Base-by-base conservation (phyloP, 139 green algal species). In the Micractinium conductrix region DNA sequence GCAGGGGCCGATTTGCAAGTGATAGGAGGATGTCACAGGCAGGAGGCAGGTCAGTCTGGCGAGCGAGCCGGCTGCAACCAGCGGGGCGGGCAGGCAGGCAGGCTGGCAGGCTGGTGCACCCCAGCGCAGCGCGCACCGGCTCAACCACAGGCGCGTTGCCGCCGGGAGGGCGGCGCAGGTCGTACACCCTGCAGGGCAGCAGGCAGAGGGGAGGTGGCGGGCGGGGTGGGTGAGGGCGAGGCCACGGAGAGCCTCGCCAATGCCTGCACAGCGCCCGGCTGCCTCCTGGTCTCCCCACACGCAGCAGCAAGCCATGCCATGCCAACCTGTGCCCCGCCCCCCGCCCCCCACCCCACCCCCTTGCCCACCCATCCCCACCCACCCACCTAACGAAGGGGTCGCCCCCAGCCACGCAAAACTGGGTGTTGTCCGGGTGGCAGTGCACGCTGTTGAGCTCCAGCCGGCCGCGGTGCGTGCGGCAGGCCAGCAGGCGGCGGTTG, bases 351-450 rank as follows among this genome's bases (percentile, higher is more conserved):
- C 30, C 65, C 19, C 65, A 1, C 33, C 65, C 33, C 33, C 65
- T 12, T 33, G 33, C 65, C 67, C 0, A 35, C 35, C 0, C 63
- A 30, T 42, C 63, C 38, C 63, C 2, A 45, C 37, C 67, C 60
- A 30, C 76, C 24, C 48, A 70, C 80, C 80, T 69, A 2, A 89
- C 89, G 26, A 78, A 86, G 26, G 90, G 71, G 63, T 94, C 91
- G 2, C 55, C 55, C 16, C 87, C 91, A 21, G 82, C 91, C 26
- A 94, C 75, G 22, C 80, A 85, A 50, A 94, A 92, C 76, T 91
- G 82, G 75, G 87, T 81, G 53, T 58, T 40, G 33, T 26, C 33
- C 3, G 91, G 88, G 65, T 90, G 92, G 86, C 84, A 87, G 74
- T 86, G 83, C 50, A 94, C 81, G 40, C 80, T 84, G 48, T 85